A percentile compares a stretch with the other conserved stretches of the same genome.
Evolutionary conservation across 371 early-diverging fungal genomes (phyloP).

Genomic region (Mortierella sp.): DNA sequence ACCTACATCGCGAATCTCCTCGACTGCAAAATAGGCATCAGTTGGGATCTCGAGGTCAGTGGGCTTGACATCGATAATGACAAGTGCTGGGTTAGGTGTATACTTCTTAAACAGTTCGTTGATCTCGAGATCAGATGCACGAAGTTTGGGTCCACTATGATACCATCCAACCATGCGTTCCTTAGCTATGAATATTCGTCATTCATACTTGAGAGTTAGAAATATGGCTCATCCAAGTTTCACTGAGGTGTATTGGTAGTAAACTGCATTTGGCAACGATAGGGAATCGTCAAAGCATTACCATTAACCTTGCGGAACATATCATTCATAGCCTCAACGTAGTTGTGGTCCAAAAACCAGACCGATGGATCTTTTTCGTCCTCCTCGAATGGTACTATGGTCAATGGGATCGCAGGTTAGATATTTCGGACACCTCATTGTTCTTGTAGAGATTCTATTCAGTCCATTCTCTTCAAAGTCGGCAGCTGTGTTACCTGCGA

Average conservation of each 20-base stretch:
- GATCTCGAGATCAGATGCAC: slow-evolving; percentile 98
- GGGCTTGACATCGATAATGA: slow-evolving; percentile 96
- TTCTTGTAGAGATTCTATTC: background rate
- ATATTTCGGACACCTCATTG: background rate
- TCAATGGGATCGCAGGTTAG: background rate
- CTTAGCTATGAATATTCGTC: slow-evolving; percentile 74
- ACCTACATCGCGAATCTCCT: slow-evolving; percentile 91
- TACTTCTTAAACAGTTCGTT: slow-evolving; percentile 97
- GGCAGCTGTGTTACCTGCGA: slow-evolving; percentile 83
- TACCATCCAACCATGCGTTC: slow-evolving; percentile 99
- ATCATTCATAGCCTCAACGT: slow-evolving; percentile 98
- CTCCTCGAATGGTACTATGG: slow-evolving; percentile 98
- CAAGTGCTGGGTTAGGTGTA: slow-evolving; percentile 94
- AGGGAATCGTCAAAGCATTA: slow-evolving; percentile 46
- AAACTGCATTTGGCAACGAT: background rate
- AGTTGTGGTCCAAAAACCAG: slow-evolving; percentile 99
- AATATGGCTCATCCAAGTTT: background rate
- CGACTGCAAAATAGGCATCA: slow-evolving; percentile 95
- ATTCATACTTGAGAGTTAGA: background rate
- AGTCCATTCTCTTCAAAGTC: background rate
- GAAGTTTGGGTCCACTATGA: slow-evolving; percentile 98
- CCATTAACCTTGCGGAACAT: slow-evolving; percentile 99
- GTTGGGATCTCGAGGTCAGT: slow-evolving; percentile 94
- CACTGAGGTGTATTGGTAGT: too few species aligned
- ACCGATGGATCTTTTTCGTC: slow-evolving; percentile 97